Percentiles rank a stretch among this genome's conserved stretches.
phyloP scores from a whole-genome alignment of 495 filamentous ascomycete species.

The Niebla homalea region DNA sequence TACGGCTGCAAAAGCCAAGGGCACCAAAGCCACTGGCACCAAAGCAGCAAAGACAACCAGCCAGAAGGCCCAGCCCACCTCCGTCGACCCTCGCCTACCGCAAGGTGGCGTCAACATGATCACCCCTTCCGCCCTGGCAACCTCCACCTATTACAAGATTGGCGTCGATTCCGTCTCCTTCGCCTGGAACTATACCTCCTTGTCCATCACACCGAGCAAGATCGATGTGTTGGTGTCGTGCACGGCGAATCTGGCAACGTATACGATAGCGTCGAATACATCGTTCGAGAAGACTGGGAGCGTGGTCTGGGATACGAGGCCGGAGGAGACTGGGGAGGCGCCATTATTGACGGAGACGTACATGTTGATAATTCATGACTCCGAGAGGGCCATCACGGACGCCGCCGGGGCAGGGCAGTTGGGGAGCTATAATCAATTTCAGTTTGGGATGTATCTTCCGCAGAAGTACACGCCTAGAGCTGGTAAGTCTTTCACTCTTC shows the following conservation, averaged over 20 bases:
- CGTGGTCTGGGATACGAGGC: slow-evolving; percentile 73
- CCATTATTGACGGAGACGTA: slow-evolving; percentile 63
- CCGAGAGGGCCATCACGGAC: slow-evolving; percentile 46
- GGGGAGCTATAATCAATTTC: slow-evolving; percentile 43
- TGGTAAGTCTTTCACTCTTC: slow-evolving; percentile 33
- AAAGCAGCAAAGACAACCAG: background rate
- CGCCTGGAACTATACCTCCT: slow-evolving; percentile 89
- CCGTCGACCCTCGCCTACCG: slow-evolving; percentile 42
- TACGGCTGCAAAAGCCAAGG: slow-evolving; percentile 4
- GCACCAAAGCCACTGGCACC: slow-evolving; percentile 2
- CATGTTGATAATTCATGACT: slow-evolving; percentile 73
- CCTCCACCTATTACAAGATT: slow-evolving; percentile 73
- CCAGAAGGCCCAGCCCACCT: slow-evolving; percentile 22
- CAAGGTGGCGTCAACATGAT: slow-evolving; percentile 73
- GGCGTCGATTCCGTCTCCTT: slow-evolving; percentile 66
- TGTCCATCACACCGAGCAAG: slow-evolving; percentile 60
- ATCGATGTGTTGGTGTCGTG: slow-evolving; percentile 76
- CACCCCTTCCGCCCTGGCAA: slow-evolving; percentile 46
- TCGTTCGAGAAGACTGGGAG: slow-evolving; percentile 40
- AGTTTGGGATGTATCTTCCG: slow-evolving; percentile 71
- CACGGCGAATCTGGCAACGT: slow-evolving; percentile 48
- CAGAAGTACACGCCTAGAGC: slow-evolving; percentile 49
- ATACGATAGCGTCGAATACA: slow-evolving; percentile 56
- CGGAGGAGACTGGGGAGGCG: slow-evolving; percentile 45
- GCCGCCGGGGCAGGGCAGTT: slow-evolving; percentile 61